Conservation (phyloP, 306 rosid species). For the Rosa persica region DNA sequence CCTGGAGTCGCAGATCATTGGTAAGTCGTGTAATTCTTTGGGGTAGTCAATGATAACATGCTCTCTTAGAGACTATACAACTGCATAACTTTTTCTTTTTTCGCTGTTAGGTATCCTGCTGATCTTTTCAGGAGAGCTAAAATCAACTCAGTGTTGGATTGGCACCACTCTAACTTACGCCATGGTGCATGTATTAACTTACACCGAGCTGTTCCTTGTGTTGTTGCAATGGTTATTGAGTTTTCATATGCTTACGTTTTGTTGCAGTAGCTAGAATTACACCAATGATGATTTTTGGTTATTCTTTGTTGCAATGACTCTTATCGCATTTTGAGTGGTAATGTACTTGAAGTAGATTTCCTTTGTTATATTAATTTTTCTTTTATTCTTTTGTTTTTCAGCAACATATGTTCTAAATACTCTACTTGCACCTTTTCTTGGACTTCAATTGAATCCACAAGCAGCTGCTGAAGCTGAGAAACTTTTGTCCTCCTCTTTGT, state of each 20-base stretch:
- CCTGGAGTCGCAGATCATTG: conserved; percentile 85
- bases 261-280: background rate
- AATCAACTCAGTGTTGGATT: conserved; percentile 75
- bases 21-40: conserved; percentile 44
- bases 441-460: conserved; percentile 45
- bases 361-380: conserved; percentile 12
- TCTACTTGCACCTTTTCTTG: conserved; percentile 66
- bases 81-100: conserved; percentile 6
- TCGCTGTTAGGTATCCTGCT: conserved; percentile 71
- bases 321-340: conserved; percentile 15
- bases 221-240: background rate
- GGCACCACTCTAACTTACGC: conserved; percentile 87
- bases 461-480: conserved; percentile 73
- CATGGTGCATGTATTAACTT: conserved; percentile 59
- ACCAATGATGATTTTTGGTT: background rate
- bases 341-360: conserved; percentile 11
- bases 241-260: background rate
- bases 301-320: background rate
- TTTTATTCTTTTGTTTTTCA: conserved; percentile 36
- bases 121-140: conserved; percentile 80
- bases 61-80: background rate
- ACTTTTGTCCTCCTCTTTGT: conserved; percentile 61
- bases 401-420: conserved; percentile 50
- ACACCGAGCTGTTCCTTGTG: background rate
- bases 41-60: background rate